Evolutionary conservation across 2,329 filamentous ascomycete genomes (phyloP).

Genomic region (Trichoderma koningii): DNA sequence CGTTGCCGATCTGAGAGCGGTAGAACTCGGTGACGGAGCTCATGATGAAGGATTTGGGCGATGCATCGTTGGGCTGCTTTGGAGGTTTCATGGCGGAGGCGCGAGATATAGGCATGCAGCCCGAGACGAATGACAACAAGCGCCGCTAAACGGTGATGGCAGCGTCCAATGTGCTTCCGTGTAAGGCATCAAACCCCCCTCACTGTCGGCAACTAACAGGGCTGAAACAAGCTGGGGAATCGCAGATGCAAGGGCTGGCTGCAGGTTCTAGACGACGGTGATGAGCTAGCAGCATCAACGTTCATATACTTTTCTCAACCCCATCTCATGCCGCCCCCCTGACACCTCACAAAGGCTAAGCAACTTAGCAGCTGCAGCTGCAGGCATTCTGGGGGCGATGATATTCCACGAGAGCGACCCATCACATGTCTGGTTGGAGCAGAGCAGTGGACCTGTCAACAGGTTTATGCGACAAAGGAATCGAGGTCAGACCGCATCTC

Average conservation of each 20-base stretch:
- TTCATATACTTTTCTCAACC: constrained; percentile 11
- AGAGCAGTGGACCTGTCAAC: background rate
- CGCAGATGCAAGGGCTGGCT: background rate
- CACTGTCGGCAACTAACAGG: background rate
- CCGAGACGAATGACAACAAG: background rate
- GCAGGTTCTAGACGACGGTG: constrained; percentile 9
- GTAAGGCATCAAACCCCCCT: background rate
- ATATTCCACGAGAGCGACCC: constrained; percentile 4
- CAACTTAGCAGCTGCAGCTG: constrained; percentile 1
- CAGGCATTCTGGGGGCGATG: background rate
- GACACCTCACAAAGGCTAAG: background rate
- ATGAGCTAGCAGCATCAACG: constrained; percentile 14
- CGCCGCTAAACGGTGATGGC: background rate
- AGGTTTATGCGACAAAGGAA: background rate
- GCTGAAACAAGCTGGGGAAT: constrained; percentile 16
- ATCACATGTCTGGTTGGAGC: constrained; percentile 17
- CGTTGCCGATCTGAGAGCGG: constrained; percentile 59
- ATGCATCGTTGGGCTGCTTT: background rate
- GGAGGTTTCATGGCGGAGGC: background rate
- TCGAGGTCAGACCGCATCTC: background rate
- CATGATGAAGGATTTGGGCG: constrained; percentile 33
- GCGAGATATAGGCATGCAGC: background rate
- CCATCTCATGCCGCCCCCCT: background rate
- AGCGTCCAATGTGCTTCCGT: background rate
- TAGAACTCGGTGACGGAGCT: constrained; percentile 52